These are phyloP conservation scores for Saturnispora serradocipensis DNA, from an alignment of 805 yeast species.

Conservation along the genomic window DNA sequence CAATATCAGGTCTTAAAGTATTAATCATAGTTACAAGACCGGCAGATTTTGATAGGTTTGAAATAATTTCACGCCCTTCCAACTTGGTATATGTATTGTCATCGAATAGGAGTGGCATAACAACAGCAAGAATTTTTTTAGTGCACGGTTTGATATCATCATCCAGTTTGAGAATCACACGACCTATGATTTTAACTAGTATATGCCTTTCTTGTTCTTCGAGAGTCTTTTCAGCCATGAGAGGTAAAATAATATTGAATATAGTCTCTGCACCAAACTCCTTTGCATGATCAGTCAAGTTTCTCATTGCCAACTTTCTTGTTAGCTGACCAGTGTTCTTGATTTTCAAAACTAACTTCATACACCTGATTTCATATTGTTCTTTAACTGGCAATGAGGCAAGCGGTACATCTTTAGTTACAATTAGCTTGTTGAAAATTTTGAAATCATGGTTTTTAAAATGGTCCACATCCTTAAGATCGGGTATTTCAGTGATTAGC, in stretches of 20 bases:
- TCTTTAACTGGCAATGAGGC: constrained; percentile 40
- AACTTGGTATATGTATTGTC: constrained; percentile 65
- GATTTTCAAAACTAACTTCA: constrained; percentile 55
- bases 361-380: constrained; percentile 46
- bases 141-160: constrained; percentile 63
- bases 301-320: constrained; percentile 62
- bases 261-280: constrained; percentile 61
- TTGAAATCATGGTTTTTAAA: constrained; percentile 65
- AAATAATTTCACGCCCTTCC: constrained; percentile 72
- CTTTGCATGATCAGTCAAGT: constrained; percentile 53
- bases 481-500: constrained; percentile 50
- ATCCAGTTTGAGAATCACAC: constrained; percentile 59
- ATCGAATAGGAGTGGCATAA: constrained; percentile 73
- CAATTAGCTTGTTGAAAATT: constrained; percentile 55
- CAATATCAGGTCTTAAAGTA: constrained; percentile 72
- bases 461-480: constrained; percentile 53
- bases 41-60: constrained; percentile 68
- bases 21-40: constrained; percentile 78
- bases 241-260: constrained; percentile 65
- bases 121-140: constrained; percentile 59
- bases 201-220: constrained; percentile 81
- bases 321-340: constrained; percentile 69
- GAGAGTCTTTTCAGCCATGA: constrained; percentile 59
- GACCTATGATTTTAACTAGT: constrained; percentile 63
- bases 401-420: constrained; percentile 21